Evolutionary conservation across 352 stramenopile species (phyloP), one percentile per base, ranked within the genome.

Genomic region (Phytophthora constricta): DNA sequence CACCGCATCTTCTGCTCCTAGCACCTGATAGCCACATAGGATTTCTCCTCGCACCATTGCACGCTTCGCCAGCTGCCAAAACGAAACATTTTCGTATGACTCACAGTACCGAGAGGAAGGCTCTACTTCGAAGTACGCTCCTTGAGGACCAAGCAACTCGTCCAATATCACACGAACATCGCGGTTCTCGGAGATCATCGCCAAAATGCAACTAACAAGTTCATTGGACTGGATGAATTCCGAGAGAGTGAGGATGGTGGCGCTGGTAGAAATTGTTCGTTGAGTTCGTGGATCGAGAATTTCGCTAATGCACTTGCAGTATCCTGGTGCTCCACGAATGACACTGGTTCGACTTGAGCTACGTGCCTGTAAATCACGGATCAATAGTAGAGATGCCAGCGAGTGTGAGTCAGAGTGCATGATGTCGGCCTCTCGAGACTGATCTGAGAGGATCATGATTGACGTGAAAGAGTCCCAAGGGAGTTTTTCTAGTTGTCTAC

Each of bases 171-270:
- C 74, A 16, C 92, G 87, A 5, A 97, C 90, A 37, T 93, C 81
- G 25, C 86, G 84, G 42, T 87, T 93, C 59, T 97, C 91, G 0
- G 88, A 86, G 26, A 97, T 93, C 84, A 96, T 95, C 0, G 91
- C 91, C 20, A 97, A 74, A 10, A 95, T 92, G 11, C 82, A 89
- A 25, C 77, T 90, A n/a, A 96, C 78, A 11, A 96, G 75, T 50
- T 96, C 84, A 49, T 96, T 97, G 16, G 89, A 96, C 72, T 96
- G 88, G 47, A 97, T 92, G 58, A 96, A 97, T 22, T 95, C 87
- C 1, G 84, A 94, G 4, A 92, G 75, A 26, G 75, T 73, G n/a
- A 91, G 67, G 20, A 96, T 93, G 0, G 80, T 90, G 22, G 67
- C 64, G 55, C 84, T 93, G 7, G 76, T 90, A 3, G 84, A 86